A percentile compares a stretch with the other conserved stretches of the same genome.
These are phyloP conservation scores for Raphanus sativus DNA, from an alignment of 345 rosid species.

Conservation along the genomic window DNA sequence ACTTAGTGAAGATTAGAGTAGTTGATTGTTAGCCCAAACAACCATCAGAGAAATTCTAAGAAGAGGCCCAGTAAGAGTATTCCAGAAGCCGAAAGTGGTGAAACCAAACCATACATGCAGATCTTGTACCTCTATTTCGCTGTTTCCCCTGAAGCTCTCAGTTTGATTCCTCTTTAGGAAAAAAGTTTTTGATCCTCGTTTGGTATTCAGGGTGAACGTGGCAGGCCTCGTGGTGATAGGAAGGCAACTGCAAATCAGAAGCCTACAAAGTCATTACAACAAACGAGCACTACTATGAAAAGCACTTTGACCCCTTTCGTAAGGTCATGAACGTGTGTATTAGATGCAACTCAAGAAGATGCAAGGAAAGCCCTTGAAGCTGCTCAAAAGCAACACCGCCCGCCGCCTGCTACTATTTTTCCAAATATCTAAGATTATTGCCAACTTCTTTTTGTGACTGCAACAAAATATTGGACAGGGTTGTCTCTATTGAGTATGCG, in stretches of 20 bases:
- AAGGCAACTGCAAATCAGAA: slow-evolving; percentile 50
- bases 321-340: slow-evolving; percentile 54
- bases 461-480: not conserved
- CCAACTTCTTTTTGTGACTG: not conserved
- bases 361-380: not conserved
- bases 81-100: no score
- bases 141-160: not conserved
- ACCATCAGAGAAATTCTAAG: no score
- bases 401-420: not conserved
- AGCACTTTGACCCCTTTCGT: slow-evolving; percentile 78
- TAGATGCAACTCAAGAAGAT: not conserved
- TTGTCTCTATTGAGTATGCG: not conserved
- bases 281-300: not conserved
- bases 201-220: slow-evolving; percentile 62
- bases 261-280: slow-evolving; percentile 68
- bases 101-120: not conserved
- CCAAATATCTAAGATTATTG: not conserved
- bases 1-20: no score
- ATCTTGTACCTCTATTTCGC: slow-evolving; percentile 28
- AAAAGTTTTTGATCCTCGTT: not conserved
- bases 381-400: not conserved
- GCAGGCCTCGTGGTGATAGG: slow-evolving; percentile 55
- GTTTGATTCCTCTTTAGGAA: not conserved
- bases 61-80: no score
- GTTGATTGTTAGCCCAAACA: no score